Percentiles rank a stretch among this genome's conserved stretches.
Conservation (phyloP, 2,329 filamentous ascomycete genomes). For the Metarhizium robertsii region DNA sequence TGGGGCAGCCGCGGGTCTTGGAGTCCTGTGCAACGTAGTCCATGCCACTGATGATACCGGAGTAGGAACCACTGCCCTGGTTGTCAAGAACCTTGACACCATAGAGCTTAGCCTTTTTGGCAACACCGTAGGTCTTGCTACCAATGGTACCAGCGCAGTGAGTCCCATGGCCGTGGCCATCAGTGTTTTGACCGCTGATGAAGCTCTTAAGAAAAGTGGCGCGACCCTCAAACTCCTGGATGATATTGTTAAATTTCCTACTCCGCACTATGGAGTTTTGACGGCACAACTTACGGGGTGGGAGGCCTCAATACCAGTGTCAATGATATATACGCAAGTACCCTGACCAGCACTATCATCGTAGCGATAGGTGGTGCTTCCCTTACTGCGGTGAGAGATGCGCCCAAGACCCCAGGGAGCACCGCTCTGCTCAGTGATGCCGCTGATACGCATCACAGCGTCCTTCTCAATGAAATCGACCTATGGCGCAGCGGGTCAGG, state of each 20-base stretch:
- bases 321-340: slow-evolving; percentile 36
- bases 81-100: slow-evolving; percentile 37
- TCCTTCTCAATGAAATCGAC: slow-evolving; percentile 30
- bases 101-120: slow-evolving; percentile 32
- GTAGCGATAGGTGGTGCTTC: slow-evolving; percentile 25
- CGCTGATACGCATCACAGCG: slow-evolving; percentile 15
- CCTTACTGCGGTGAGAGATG: slow-evolving; percentile 24
- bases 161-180: slow-evolving; percentile 33
- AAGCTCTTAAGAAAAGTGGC: slow-evolving; percentile 22
- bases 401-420: slow-evolving; percentile 22
- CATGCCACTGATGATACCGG: slow-evolving; percentile 35
- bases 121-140: slow-evolving; percentile 26
- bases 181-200: slow-evolving; percentile 13
- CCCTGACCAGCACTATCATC: slow-evolving; percentile 30
- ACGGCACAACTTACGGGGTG: slow-evolving; percentile 23
- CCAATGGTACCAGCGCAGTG: slow-evolving; percentile 26
- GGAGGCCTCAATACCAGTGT: slow-evolving; percentile 31
- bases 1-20: slow-evolving; percentile 27
- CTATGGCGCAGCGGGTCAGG: slow-evolving; percentile 1
- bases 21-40: slow-evolving; percentile 32
- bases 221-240: slow-evolving; percentile 24
- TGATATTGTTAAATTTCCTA: not conserved
- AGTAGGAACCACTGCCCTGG: slow-evolving; percentile 21
- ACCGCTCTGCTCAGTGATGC: slow-evolving; percentile 9
- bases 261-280: not conserved